Evolutionary conservation across 768 basidiomycete species (phyloP).

Genomic region (Pleurotus giganteus): DNA sequence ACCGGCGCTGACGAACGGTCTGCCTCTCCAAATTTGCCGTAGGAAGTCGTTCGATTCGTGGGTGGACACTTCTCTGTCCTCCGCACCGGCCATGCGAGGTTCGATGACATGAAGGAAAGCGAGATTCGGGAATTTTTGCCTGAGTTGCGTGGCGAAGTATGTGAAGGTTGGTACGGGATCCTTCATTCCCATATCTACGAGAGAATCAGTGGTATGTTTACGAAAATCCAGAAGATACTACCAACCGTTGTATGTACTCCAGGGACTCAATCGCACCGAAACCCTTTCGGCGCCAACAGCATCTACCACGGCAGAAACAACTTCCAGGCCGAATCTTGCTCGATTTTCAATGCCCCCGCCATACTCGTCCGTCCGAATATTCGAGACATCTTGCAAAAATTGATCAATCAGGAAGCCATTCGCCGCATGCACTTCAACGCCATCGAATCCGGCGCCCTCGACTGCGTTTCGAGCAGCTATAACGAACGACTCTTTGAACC

Average conservation of each 20-base stretch:
- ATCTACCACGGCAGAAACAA: constrained; percentile 46
- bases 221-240: constrained; percentile 10
- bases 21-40: constrained; percentile 33
- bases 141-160: constrained; percentile 37
- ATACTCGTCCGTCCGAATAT: constrained; percentile 60
- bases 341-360: constrained; percentile 67
- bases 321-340: constrained; percentile 52
- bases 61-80: not conserved
- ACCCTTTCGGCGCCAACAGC: constrained; percentile 53
- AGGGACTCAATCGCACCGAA: constrained; percentile 58
- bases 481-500: constrained; percentile 48
- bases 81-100: constrained; percentile 22
- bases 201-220: not conserved
- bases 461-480: constrained; percentile 56
- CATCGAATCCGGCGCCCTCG: constrained; percentile 62
- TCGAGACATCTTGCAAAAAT: constrained; percentile 57
- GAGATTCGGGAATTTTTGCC: constrained; percentile 30
- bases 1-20: constrained; percentile 32
- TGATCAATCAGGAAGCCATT: constrained; percentile 58
- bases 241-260: constrained; percentile 35
- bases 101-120: constrained; percentile 47
- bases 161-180: constrained; percentile 43
- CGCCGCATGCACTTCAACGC: constrained; percentile 46
- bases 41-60: constrained; percentile 31
- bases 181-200: constrained; percentile 36